Percentiles rank a stretch among this genome's conserved stretches.
These are phyloP conservation scores for Coniochaeta sp. DNA, from an alignment of 2,329 filamentous ascomycete genomes.

Conservation along the genomic window DNA sequence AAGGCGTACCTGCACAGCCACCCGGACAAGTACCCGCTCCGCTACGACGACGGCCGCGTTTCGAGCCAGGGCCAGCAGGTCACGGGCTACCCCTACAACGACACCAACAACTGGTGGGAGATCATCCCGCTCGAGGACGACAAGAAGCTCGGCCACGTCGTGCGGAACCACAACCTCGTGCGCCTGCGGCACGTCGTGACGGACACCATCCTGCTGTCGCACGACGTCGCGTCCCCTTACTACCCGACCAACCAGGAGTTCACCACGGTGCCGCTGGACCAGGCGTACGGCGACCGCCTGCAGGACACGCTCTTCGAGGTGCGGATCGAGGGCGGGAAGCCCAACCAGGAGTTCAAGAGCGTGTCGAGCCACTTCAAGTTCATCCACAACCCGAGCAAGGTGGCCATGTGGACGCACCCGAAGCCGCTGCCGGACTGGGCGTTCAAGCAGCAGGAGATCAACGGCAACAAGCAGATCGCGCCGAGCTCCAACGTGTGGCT, in stretches of 20 bases:
- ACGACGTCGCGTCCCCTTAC: constrained; percentile 94
- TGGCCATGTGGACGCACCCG: constrained; percentile 98
- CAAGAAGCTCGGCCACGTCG: constrained; percentile 50
- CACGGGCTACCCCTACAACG: constrained; percentile 94
- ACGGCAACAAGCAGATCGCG: constrained; percentile 92
- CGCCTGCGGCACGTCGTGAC: constrained; percentile 83
- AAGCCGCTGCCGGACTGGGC: constrained; percentile 96
- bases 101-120: constrained; percentile 99
- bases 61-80: constrained; percentile 98
- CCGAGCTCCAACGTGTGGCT: constrained; percentile 93
- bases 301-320: constrained; percentile 94
- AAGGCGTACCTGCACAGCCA: constrained; percentile 96
- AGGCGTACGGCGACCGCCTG: constrained; percentile 64
- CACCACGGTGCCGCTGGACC: constrained; percentile 68
- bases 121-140: constrained; percentile 65
- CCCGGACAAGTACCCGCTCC: constrained; percentile 77
- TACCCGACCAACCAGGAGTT: constrained; percentile 99
- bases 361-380: constrained; percentile 93
- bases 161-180: constrained; percentile 79
- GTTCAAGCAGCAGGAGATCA: constrained; percentile 96
- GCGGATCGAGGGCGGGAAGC: constrained; percentile 79
- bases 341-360: constrained; percentile 77
- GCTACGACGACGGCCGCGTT: constrained; percentile 95
- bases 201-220: constrained; percentile 78
- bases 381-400: constrained; percentile 87